A percentile compares a stretch with the other conserved stretches of the same genome.
Evolutionary conservation across 202 grass and related monocot species (phyloP).

Genomic region (Schoenoplectus tabernaemontani): DNA sequence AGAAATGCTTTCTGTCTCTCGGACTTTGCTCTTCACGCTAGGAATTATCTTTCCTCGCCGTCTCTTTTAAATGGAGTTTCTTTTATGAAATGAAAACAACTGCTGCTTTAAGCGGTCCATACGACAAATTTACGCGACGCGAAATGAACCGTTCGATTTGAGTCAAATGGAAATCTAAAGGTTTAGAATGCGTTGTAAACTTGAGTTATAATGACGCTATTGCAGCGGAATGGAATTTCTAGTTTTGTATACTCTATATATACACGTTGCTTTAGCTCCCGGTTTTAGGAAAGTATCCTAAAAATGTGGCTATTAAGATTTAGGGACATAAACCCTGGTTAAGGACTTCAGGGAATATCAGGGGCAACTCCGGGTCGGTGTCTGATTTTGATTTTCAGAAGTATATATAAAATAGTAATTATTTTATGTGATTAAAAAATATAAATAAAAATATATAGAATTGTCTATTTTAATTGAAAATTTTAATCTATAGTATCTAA

Average conservation of each 20-base stretch:
- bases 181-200: not conserved
- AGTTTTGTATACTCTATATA: too few species aligned
- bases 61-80: not conserved
- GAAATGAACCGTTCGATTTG: not conserved
- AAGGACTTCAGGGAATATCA: too few species aligned
- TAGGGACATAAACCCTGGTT: not conserved
- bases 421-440: too few species aligned
- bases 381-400: too few species aligned
- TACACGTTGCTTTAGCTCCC: not conserved
- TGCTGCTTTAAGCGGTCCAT: not conserved
- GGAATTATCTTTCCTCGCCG: not conserved
- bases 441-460: too few species aligned
- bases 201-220: not conserved
- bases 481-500: too few species aligned
- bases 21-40: not conserved
- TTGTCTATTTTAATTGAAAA: too few species aligned
- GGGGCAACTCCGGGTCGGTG: too few species aligned
- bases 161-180: not conserved
- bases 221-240: not conserved
- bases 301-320: not conserved
- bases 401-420: too few species aligned
- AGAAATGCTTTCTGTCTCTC: not conserved
- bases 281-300: not conserved
- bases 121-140: not conserved
- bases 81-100: not conserved